A percentile compares a stretch with the other conserved stretches of the same genome.
phyloP scores from a whole-genome alignment of 2,329 filamentous ascomycete genomes.

The Penicillium olsonii region DNA sequence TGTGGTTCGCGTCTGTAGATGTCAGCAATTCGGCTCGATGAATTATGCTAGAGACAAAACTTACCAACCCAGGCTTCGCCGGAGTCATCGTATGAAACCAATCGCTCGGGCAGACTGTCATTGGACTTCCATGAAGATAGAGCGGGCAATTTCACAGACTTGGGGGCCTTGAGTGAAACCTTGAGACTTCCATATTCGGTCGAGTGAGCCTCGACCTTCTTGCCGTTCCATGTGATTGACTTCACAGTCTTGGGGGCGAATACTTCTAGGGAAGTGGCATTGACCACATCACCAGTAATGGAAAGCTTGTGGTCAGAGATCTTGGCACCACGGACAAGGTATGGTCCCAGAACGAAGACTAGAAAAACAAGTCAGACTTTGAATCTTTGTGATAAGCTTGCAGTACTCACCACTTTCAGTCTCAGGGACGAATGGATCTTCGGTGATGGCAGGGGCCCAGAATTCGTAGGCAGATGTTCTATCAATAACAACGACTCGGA shows the following conservation, averaged over 20 bases:
- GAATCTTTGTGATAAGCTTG: fast-evolving
- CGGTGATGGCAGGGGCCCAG: constrained; percentile 56
- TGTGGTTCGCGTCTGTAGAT: constrained; percentile 41
- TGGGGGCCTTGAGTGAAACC: constrained; percentile 33
- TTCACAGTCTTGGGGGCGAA: constrained; percentile 51
- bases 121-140: constrained; percentile 43
- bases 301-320: constrained; percentile 41
- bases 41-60: constrained; percentile 6
- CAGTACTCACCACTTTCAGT: constrained; percentile 47
- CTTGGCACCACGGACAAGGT: constrained; percentile 52
- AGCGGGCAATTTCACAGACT: constrained; percentile 33
- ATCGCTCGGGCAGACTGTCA: constrained; percentile 48
- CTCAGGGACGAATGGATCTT: constrained; percentile 48
- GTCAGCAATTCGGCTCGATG: constrained; percentile 2
- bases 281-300: constrained; percentile 50
- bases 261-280: constrained; percentile 47
- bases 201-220: constrained; percentile 31
- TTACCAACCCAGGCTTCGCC: constrained; percentile 37
- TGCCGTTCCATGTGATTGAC: constrained; percentile 56
- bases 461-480: constrained; percentile 57
- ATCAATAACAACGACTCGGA: constrained; percentile 56
- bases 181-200: constrained; percentile 44
- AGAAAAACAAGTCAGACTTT: not conserved
- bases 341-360: constrained; percentile 57
- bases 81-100: constrained; percentile 46